These are phyloP conservation scores for Puccinia polysora DNA, from an alignment of 1,284 basidiomycete species.

Conservation along the genomic window DNA sequence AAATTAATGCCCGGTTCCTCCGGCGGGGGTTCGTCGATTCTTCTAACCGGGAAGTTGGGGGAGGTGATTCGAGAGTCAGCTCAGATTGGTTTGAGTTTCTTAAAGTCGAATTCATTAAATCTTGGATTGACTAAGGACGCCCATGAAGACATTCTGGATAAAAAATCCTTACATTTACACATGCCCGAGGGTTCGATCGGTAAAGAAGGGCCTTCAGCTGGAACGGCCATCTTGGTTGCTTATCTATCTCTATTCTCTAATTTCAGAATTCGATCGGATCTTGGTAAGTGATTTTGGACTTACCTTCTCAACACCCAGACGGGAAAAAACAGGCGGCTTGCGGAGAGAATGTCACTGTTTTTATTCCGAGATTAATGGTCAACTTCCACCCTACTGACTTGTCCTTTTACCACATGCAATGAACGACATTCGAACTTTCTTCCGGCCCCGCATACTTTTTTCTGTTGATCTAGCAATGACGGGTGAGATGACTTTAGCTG, in stretches of 20 bases:
- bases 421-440: too few species aligned
- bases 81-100: constrained; percentile 87
- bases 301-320: background rate
- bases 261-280: constrained; percentile 73
- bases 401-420: constrained; percentile 50
- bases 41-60: constrained; percentile 87
- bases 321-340: background rate
- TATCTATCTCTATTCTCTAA: constrained; percentile 86
- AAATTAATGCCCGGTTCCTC: constrained; percentile 76
- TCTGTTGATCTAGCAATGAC: constrained; percentile 68
- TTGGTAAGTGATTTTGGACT: constrained; percentile 61
- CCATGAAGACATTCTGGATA: constrained; percentile 70
- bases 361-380: background rate
- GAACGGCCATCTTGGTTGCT: constrained; percentile 84
- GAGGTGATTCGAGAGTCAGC: constrained; percentile 96
- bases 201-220: constrained; percentile 95
- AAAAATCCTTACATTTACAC: constrained; percentile 82
- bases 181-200: constrained; percentile 97
- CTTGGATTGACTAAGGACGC: constrained; percentile 72
- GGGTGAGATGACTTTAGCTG: constrained; percentile 85
- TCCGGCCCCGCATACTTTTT: too few species aligned
- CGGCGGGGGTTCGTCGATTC: constrained; percentile 76
- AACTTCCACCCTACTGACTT: constrained; percentile 26
- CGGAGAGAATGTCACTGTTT: background rate
- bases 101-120: constrained; percentile 80